Evolutionary conservation across 306 rosid species (phyloP).

Genomic region (Urtica urens): DNA sequence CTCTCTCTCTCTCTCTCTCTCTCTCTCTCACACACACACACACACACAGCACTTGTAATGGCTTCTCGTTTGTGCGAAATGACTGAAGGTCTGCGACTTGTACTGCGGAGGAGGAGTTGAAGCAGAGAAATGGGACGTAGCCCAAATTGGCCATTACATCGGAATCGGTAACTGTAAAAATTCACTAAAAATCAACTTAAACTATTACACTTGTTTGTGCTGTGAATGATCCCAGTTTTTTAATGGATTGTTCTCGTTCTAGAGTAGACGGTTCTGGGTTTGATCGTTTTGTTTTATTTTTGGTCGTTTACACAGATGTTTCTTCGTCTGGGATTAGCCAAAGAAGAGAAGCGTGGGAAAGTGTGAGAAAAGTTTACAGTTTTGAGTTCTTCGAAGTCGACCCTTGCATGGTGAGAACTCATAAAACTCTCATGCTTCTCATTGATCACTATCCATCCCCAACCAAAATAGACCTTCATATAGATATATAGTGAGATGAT

Average conservation of each 20-base stretch:
- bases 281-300: neutral
- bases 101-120: slow-evolving; percentile 70
- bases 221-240: neutral
- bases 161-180: slow-evolving; percentile 50
- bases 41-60: neutral
- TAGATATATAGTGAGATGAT: no score
- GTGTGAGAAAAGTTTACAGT: slow-evolving; percentile 46
- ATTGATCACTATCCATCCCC: no score
- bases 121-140: slow-evolving; percentile 61
- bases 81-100: slow-evolving; percentile 60
- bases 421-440: neutral
- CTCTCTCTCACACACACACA: neutral
- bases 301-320: slow-evolving; percentile 32
- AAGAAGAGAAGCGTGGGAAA: slow-evolving; percentile 70
- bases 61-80: neutral
- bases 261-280: neutral
- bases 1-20: neutral
- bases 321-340: slow-evolving; percentile 58
- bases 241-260: neutral
- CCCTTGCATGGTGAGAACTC: slow-evolving; percentile 61
- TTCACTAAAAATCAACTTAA: neutral
- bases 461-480: no score
- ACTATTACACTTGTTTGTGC: neutral
- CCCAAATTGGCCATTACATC: slow-evolving; percentile 76
- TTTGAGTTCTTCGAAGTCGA: slow-evolving; percentile 68